Evolutionary conservation across 2,329 filamentous ascomycete genomes (phyloP), one percentile per base, ranked within the genome.

Genomic region (Colletotrichum magnum): DNA sequence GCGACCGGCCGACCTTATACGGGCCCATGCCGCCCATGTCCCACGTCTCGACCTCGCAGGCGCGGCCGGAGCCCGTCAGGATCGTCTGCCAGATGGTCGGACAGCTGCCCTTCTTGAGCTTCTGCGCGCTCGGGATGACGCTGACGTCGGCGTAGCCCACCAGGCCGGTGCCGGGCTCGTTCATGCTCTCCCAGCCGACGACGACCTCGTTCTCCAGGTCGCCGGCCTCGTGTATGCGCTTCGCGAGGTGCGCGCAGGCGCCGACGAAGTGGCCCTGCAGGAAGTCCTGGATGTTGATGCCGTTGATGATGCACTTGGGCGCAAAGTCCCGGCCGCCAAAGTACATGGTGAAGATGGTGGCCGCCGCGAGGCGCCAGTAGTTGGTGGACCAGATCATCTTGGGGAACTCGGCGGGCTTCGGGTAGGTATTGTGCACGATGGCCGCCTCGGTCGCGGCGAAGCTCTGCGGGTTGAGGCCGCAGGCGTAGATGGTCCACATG

Each of bases 321-420:
- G 96, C 94, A 83, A 98, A 98, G 75, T 97, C 94, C 72, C 86
- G 90, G 43, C 96, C 96, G 9, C 88, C 95, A 79, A 97, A 99
- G 83, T 97, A 99, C 59, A 98, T 83, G 0, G 95, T 97, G 78
- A 98, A 98, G 74, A 98, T 94, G 53, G 94, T 95, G 73, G 95
- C 94, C 58, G 92, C 93, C 3, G 92, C 95, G 58, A 98, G 85
- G 26, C 96, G 89, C 71, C 90, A 93, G 80, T 99, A 99, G 78
- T 99, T 99, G 59, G 97, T 98, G 16, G 95, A 94, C 96, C 96
- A 99, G 67, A 98, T 95, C 97, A 99, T 99, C 83, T 98, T 98
- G 26, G 96, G 96, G 73, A 95, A 99, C 1, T 91, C 87, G 28
- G 91, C 91, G 9, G 95, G 94, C 21, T 97, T 88, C 10, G 93